These are phyloP conservation scores for Kickxella alabastrina DNA, from an alignment of 192 early-diverging fungal genomes.

Conservation along the genomic window DNA sequence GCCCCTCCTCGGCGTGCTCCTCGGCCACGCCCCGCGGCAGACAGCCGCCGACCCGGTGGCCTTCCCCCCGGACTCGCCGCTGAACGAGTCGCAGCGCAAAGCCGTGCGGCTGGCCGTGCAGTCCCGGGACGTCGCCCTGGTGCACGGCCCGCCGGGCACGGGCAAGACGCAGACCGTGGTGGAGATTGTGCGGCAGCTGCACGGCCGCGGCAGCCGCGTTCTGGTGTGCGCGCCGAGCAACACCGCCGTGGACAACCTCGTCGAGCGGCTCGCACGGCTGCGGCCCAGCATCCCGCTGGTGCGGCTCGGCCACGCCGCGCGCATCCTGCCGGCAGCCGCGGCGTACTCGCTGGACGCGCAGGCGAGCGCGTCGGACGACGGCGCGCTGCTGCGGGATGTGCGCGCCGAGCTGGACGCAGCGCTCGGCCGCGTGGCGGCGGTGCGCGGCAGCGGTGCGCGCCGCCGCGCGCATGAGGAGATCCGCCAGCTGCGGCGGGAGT, in stretches of 20 bases:
- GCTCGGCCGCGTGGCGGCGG: too few relatives aligned
- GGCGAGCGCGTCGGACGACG: conserved; percentile 64
- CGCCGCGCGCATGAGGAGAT: conserved; percentile 66
- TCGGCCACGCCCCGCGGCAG: too few relatives aligned
- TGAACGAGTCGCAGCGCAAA: conserved; percentile 70
- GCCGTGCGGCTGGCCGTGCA: conserved; percentile 63
- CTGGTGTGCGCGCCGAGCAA: conserved; percentile 90
- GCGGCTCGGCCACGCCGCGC: conserved; percentile 81
- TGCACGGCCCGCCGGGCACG: conserved; percentile 90
- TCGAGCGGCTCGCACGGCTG: conserved; percentile 63
- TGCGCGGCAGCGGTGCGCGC: too few relatives aligned
- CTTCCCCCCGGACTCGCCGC: conserved; percentile 55
- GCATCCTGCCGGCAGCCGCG: conserved; percentile 66
- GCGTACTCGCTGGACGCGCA: conserved; percentile 68
- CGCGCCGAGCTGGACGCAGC: conserved; percentile 71
- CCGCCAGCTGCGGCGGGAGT: conserved; percentile 67
- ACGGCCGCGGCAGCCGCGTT: conserved; percentile 55
- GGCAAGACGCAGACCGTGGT: too few relatives aligned
- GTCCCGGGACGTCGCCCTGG: conserved; percentile 64
- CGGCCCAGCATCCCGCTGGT: conserved; percentile 64
- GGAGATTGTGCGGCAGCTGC: conserved; percentile 78
- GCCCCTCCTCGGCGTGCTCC: too few relatives aligned
- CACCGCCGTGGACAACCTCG: conserved; percentile 84
- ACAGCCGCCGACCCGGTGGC: too few relatives aligned
- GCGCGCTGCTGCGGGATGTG: conserved; percentile 69